phyloP scores from a whole-genome alignment of 345 rosid species.

The Mangifera indica region DNA sequence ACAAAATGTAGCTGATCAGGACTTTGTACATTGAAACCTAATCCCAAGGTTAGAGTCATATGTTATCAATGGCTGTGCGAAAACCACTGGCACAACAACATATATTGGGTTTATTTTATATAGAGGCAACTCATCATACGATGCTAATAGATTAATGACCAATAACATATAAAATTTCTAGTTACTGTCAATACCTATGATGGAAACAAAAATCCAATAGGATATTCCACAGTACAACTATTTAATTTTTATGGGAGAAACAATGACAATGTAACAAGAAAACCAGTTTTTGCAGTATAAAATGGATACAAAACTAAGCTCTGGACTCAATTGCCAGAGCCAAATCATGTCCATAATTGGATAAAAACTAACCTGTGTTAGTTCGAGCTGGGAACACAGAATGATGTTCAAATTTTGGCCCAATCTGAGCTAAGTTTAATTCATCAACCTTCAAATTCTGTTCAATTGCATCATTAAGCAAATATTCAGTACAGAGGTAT shows the following conservation, averaged over 20 bases:
- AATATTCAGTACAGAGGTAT: constrained; percentile 1
- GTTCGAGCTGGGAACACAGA: constrained; percentile 87
- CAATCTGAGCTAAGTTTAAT: constrained; percentile 70
- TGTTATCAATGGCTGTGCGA: not conserved
- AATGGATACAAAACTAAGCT: not conserved
- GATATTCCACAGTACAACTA: not conserved
- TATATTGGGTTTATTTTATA: not conserved
- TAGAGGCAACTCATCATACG: not conserved
- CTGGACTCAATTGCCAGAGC: not conserved
- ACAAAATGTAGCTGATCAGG: not conserved
- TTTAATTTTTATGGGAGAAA: not conserved
- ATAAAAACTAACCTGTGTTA: constrained; percentile 70
- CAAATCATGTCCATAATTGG: constrained; percentile 3
- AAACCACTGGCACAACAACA: not conserved
- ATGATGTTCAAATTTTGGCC: constrained; percentile 93
- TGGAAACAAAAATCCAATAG: not conserved
- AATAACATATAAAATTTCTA: not conserved
- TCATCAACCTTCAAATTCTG: constrained; percentile 84
- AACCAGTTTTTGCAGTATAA: not conserved
- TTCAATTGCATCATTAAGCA: constrained; percentile 6
- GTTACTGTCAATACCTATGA: not conserved
- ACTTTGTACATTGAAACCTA: not conserved
- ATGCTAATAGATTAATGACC: not conserved
- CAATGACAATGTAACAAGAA: not conserved
- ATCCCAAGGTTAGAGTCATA: not conserved